Evolutionary conservation across 2,329 filamentous ascomycete genomes (phyloP), one percentile per base, ranked within the genome.

Genomic region (Penicillium sp.): DNA sequence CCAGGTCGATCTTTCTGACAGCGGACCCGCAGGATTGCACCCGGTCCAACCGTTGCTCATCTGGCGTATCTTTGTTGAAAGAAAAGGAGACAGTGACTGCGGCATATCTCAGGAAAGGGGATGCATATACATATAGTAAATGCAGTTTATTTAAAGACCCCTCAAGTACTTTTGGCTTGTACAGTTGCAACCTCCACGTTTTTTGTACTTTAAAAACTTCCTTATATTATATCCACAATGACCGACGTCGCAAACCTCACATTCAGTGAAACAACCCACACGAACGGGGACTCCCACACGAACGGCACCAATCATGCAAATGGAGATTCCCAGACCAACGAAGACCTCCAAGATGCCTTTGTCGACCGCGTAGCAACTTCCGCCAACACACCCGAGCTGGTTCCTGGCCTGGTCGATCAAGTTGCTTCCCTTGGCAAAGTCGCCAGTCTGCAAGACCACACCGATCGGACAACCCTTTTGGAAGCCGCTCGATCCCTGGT

Each of bases 401-500:
- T 67, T 17, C 61, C 62, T 3, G 50, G 7, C 19, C 47, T 67
- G 3, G 43, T 67, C 1, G 50, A 60, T 3, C 56, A 64, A 21
- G 46, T 67, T 50, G 53, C 54, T 5, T 48, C 47, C 3, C 42
- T 47, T 33, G 51, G 56, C 1, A 61, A 57, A 10, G 27, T 45
- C 2, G 50, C 53, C 29, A 25, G 29, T 5, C 25, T 58, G 12
- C 33, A 61, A 21, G 49, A 60, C 25, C 17, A 48, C 23, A 52
- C 59, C 17, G 54, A 63, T 21, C 56, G 66, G 7, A 33, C 56
- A 8, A 52, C 58, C 4, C 55, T 68, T 15, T 43, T 65, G 8
- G 66, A 66, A 46, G 53, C 59, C 13, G 63, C 63, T 45, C 58
- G 61, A 25, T 56, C 62, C 6, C 42, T 64, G 4, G 54, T 56